Evolutionary conservation across 805 yeast species (phyloP).

Genomic region (Candida ascalaphidarum): DNA sequence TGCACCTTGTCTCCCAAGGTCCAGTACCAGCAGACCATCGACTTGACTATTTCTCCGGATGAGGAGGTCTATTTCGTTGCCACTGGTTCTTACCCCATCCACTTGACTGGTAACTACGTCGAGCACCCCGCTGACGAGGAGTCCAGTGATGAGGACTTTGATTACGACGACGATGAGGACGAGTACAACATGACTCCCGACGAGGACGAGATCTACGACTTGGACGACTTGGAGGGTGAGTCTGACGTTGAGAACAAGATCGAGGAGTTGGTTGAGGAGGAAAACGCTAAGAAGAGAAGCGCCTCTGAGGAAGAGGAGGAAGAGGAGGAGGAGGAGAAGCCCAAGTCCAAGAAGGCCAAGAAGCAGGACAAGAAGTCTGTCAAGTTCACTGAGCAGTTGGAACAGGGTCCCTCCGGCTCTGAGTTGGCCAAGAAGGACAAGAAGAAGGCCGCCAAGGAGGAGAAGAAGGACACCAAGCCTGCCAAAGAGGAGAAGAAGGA

Average conservation of each 20-base stretch:
- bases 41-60: slow-evolving; percentile 82
- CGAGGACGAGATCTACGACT: slow-evolving; percentile 60
- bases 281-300: slow-evolving; percentile 31
- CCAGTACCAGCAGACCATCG: slow-evolving; percentile 84
- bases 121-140: slow-evolving; percentile 88
- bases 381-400: slow-evolving; percentile 82
- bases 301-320: slow-evolving; percentile 21
- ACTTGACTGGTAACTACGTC: slow-evolving; percentile 89
- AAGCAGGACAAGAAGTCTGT: slow-evolving; percentile 62
- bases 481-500: slow-evolving; percentile 5
- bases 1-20: slow-evolving; percentile 85
- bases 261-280: slow-evolving; percentile 65
- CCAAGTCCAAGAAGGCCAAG: slow-evolving; percentile 18
- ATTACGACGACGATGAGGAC: slow-evolving; percentile 44
- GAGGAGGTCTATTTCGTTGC: slow-evolving; percentile 93
- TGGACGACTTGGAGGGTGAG: slow-evolving; percentile 58
- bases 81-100: slow-evolving; percentile 91
- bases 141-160: slow-evolving; percentile 40
- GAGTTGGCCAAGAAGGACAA: slow-evolving; percentile 15
- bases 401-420: slow-evolving; percentile 83
- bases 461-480: slow-evolving; percentile 11
- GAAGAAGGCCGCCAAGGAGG: slow-evolving; percentile 7
- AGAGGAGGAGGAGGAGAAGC: slow-evolving; percentile 13
- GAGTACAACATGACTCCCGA: slow-evolving; percentile 69
- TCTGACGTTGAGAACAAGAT: slow-evolving; percentile 67